phyloP scores from a whole-genome alignment of 2,329 filamentous ascomycete genomes.

The Phyllosticta citrichinensis region DNA sequence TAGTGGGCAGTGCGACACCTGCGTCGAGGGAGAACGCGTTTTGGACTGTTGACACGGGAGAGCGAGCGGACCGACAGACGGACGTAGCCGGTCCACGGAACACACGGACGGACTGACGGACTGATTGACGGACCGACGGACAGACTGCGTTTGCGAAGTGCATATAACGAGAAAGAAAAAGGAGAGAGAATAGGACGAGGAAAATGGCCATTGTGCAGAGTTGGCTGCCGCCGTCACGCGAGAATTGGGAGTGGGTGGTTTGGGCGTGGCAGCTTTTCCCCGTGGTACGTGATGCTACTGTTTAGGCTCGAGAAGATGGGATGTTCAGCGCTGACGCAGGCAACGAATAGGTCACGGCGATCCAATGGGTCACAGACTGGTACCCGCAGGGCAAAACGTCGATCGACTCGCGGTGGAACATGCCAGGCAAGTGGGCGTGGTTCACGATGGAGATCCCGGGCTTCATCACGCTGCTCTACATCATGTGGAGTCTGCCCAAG shows the following conservation, averaged over 20 bases:
- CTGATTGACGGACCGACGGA: too few species aligned
- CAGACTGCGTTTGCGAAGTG: not conserved
- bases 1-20: too few species aligned
- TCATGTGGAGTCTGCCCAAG: constrained; percentile 58
- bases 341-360: constrained; percentile 50
- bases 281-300: constrained; percentile 26
- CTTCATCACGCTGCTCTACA: constrained; percentile 67
- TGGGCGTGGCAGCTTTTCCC: constrained; percentile 42
- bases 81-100: too few species aligned
- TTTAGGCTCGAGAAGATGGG: not conserved
- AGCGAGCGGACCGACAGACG: too few species aligned
- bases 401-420: constrained; percentile 60
- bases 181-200: not conserved
- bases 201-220: constrained; percentile 34
- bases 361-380: constrained; percentile 67
- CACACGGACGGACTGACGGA: too few species aligned
- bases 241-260: constrained; percentile 39
- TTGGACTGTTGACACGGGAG: too few species aligned
- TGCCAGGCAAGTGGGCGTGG: constrained; percentile 86
- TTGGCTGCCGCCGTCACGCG: constrained; percentile 39
- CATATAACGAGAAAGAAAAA: not conserved
- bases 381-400: constrained; percentile 94
- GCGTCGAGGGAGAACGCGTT: too few species aligned
- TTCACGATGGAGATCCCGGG: constrained; percentile 77
- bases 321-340: not conserved